Base-by-base conservation (phyloP, 176 grass and related monocot genomes). In the Avena atlantica region DNA sequence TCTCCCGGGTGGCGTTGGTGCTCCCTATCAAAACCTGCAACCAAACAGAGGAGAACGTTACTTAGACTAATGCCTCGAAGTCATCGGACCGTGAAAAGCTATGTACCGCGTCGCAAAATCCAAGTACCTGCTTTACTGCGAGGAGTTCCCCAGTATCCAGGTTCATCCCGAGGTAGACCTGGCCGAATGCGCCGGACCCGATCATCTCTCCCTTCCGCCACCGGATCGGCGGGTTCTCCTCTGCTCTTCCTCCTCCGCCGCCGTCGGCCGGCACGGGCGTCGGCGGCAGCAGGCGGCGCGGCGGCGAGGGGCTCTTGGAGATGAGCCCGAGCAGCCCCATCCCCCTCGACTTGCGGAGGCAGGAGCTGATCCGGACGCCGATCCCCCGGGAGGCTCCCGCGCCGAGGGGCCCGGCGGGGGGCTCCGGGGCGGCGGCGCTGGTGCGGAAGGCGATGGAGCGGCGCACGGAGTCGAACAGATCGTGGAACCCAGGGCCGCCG, bases 81-180 rank as follows among this genome's bases (percentile, higher is more conserved):
- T 76, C 24, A 65, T 29, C 20, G 47, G 74, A 72, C 72, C 13
- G 50, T 56, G 63, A 9, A 82, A 66, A 48, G 53, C 37, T 63
- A 76, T 60, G 71, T 79, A 71, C 51, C 62, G 36, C 25, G 12
- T 17, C 17, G 16, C 60, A 12, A 84, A 82, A 49, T 13, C 13
- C 9, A 8, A 6, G 4, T 24, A 99, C 97, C 97, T 96, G 92
- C 76, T 99, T 99, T 16, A 96, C 92, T 47, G 97, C 97, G 70
- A 99, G 90, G 45, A 99, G 92, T 83, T 99, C 97, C 44, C 97
- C 94, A 16, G 97, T 96, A 87, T 99, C 97, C 42, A 99, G 94
- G 85, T 99, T 99, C 97, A 99, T 96, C 49, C 97, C 97, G 89
- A 99, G 95, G 82, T 91, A 99, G 71, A 99, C 94, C 79, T 96